These are phyloP conservation scores for Lichtheimia hyalospora DNA, from an alignment of 371 early-diverging fungal species.

Conservation along the genomic window DNA sequence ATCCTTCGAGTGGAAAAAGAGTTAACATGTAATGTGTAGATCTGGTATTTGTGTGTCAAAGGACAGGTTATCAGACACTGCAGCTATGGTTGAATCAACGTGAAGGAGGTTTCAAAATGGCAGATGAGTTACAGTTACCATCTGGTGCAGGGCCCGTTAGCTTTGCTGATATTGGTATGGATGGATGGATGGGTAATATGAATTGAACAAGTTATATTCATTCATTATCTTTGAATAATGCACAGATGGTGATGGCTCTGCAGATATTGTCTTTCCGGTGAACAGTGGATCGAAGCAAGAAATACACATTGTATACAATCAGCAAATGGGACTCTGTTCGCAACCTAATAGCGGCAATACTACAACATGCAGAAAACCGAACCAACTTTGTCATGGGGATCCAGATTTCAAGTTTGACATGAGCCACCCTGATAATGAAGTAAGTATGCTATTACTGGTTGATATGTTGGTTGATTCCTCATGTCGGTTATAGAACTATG, in stretches of 20 bases:
- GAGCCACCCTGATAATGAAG: slow-evolving; percentile 14
- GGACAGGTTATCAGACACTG: slow-evolving; percentile 39
- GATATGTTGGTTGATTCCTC: not conserved
- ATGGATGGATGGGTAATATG: not conserved
- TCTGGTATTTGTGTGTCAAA: slow-evolving; percentile 79
- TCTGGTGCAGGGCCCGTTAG: slow-evolving; percentile 74
- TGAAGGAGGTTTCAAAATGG: slow-evolving; percentile 61
- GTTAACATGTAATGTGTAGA: slow-evolving; percentile 45
- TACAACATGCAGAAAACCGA: slow-evolving; percentile 58
- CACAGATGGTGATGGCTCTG: slow-evolving; percentile 82
- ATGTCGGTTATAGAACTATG: slow-evolving; percentile 31
- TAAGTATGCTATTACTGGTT: not conserved
- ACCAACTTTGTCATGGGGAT: slow-evolving; percentile 75
- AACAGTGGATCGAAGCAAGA: slow-evolving; percentile 56
- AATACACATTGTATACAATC: slow-evolving; percentile 82
- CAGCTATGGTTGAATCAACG: slow-evolving; percentile 81
- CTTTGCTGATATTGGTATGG: slow-evolving; percentile 80
- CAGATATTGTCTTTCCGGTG: slow-evolving; percentile 82
- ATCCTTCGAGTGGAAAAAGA: not conserved
- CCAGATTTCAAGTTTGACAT: slow-evolving; percentile 68
- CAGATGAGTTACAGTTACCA: slow-evolving; percentile 62
- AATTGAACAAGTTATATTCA: not conserved
- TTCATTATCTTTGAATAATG: not conserved
- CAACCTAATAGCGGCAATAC: slow-evolving; percentile 30
- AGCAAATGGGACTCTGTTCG: slow-evolving; percentile 79